Evolutionary conservation across 1,284 basidiomycete species (phyloP).

Genomic region (Ustilago shanxiensis): DNA sequence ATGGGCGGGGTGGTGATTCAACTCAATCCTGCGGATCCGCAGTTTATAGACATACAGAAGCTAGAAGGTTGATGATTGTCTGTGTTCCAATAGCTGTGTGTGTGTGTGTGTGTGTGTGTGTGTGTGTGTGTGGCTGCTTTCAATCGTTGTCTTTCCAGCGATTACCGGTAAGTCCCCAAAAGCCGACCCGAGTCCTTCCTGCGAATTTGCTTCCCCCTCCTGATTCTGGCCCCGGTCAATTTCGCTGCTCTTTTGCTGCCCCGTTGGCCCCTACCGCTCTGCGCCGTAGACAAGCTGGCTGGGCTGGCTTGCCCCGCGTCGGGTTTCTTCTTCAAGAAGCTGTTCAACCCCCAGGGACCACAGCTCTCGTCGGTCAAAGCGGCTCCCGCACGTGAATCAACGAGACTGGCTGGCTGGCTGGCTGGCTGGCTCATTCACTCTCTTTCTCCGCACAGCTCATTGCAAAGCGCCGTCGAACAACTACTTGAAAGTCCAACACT

Average conservation of each 20-base stretch:
- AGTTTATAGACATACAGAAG: too few species aligned
- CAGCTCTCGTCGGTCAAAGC: slow-evolving; percentile 21
- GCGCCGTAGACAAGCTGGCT: too few species aligned
- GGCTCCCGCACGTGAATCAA: slow-evolving; percentile 22
- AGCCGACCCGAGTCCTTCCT: slow-evolving; percentile 47
- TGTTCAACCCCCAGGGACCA: background rate
- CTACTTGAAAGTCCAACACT: slow-evolving; percentile 18
- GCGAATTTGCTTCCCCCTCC: background rate
- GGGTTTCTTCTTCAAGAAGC: background rate
- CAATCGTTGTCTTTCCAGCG: background rate
- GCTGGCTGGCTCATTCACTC: background rate
- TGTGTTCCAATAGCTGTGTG: too few species aligned
- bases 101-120: too few species aligned
- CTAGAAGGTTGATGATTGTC: too few species aligned
- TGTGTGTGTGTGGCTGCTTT: too few species aligned
- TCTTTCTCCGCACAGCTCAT: too few species aligned
- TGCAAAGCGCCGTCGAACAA: slow-evolving; percentile 4
- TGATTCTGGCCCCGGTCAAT: background rate
- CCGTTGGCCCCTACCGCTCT: background rate
- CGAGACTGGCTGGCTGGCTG: slow-evolving; percentile 1
- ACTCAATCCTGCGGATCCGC: background rate
- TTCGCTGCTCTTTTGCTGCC: background rate
- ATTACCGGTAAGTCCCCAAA: slow-evolving; percentile 40
- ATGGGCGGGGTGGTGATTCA: too few species aligned
- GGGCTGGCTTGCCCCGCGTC: slow-evolving; percentile 8